These are phyloP conservation scores for Stephania yunnanensis DNA, from an alignment of 164 flowering plant genomes.

Conservation along the genomic window DNA sequence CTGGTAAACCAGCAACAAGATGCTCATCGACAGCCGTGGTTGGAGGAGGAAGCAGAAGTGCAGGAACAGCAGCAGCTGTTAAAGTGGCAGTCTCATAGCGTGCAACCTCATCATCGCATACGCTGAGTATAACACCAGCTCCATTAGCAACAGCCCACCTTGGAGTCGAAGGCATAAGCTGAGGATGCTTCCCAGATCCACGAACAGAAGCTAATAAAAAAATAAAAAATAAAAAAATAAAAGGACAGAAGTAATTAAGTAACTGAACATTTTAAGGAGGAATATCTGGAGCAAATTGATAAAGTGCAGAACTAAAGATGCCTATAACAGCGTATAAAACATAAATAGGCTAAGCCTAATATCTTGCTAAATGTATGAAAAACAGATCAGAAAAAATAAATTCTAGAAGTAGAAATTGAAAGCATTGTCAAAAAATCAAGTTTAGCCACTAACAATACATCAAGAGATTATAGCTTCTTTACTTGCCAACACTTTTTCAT, in stretches of 20 bases:
- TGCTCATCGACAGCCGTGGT: conserved; percentile 92
- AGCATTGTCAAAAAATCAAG: too few relatives aligned
- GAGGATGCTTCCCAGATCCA: conserved; percentile 98
- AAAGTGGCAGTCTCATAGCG: conserved; percentile 93
- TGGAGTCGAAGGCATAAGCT: conserved; percentile 91
- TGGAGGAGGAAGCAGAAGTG: conserved; percentile 95
- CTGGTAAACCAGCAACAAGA: conserved; percentile 94
- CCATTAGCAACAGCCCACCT: conserved; percentile 99
- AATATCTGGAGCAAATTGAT: background rate
- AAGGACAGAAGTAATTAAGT: background rate
- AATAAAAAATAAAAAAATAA: background rate
- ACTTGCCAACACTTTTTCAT: too few relatives aligned
- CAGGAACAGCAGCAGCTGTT: conserved; percentile 94
- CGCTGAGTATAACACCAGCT: conserved; percentile 94
- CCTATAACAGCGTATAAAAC: background rate
- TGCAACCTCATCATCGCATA: conserved; percentile 92
- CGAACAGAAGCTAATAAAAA: conserved; percentile 47
- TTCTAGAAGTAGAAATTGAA: too few relatives aligned
- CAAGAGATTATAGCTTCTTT: too few relatives aligned
- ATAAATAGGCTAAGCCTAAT: background rate
- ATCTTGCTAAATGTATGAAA: background rate
- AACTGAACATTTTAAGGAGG: background rate
- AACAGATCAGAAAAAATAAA: background rate
- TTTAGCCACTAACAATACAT: too few relatives aligned
- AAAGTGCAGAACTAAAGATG: background rate